phyloP scores from a whole-genome alignment of 1,284 basidiomycete species.

The Schizophyllum commune region DNA sequence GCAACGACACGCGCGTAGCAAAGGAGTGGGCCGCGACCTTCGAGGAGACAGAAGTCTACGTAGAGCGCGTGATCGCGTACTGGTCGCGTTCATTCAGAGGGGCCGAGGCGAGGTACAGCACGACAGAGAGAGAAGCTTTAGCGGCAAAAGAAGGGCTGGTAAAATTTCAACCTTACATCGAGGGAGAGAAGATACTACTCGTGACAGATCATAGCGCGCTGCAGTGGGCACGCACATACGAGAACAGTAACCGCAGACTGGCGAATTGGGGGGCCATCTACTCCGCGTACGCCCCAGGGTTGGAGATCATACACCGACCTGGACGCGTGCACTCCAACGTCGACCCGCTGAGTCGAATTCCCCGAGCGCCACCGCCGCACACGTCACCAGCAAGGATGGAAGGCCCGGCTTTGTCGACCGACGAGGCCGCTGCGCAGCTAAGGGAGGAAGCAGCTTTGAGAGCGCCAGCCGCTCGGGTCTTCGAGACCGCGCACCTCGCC shows the following conservation, averaged over 20 bases:
- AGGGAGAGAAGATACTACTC: too few relatives aligned
- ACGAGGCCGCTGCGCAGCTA: too few relatives aligned
- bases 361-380: too few relatives aligned
- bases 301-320: neutral
- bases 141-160: neutral
- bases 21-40: slow-evolving; percentile 5
- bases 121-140: neutral
- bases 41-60: slow-evolving; percentile 7
- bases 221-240: neutral
- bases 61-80: slow-evolving; percentile 24
- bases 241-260: neutral
- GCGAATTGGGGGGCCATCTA: neutral
- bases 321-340: slow-evolving; percentile 23
- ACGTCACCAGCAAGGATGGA: too few relatives aligned
- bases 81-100: slow-evolving; percentile 18
- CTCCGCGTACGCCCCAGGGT: neutral
- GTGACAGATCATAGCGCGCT: too few relatives aligned
- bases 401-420: too few relatives aligned
- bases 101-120: slow-evolving; percentile 3
- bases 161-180: neutral
- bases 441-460: too few relatives aligned
- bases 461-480: too few relatives aligned
- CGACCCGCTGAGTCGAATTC: slow-evolving; percentile 13
- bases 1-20: slow-evolving; percentile 6
- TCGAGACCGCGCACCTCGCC: too few relatives aligned